A percentile compares a stretch with the other conserved stretches of the same genome.
Conservation (phyloP, 495 filamentous ascomycete species). For the Friedmanniomyces endolithicus region DNA sequence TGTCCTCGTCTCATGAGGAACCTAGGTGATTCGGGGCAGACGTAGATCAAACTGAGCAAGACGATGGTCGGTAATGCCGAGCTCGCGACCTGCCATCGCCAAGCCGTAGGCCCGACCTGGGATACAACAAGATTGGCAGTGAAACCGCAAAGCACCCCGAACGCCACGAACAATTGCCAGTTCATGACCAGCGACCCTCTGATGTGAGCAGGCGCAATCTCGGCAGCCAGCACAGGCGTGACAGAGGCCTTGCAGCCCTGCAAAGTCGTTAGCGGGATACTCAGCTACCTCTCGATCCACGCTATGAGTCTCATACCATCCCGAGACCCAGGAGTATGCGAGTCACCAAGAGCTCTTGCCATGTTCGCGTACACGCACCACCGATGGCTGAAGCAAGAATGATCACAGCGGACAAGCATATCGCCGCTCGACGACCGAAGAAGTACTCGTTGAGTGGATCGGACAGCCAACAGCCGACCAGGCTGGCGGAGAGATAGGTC, state of each 20-base stretch:
- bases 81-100: constrained; percentile 53
- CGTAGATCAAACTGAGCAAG: constrained; percentile 47
- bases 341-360: constrained; percentile 16
- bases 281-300: too few species aligned
- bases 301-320: too few species aligned
- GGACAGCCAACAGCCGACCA: constrained; percentile 30
- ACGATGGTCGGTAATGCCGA: constrained; percentile 62
- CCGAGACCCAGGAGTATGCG: constrained; percentile 21
- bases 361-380: constrained; percentile 11
- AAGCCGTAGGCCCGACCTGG: constrained; percentile 42
- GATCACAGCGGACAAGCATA: constrained; percentile 16
- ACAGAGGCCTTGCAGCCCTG: constrained; percentile 18
- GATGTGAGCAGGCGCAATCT: constrained; percentile 47
- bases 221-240: constrained; percentile 51
- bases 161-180: constrained; percentile 47
- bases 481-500: constrained; percentile 10
- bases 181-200: constrained; percentile 53
- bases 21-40: constrained; percentile 27
- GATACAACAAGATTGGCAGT: constrained; percentile 49
- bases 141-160: constrained; percentile 51
- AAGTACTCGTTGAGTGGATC: constrained; percentile 43
- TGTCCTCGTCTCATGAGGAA: constrained; percentile 17
- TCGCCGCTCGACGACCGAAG: constrained; percentile 27
- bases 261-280: too few species aligned
- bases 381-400: constrained; percentile 18